Conservation (phyloP, 352 stramenopile species). For the Halophytophthora polymorphica region DNA sequence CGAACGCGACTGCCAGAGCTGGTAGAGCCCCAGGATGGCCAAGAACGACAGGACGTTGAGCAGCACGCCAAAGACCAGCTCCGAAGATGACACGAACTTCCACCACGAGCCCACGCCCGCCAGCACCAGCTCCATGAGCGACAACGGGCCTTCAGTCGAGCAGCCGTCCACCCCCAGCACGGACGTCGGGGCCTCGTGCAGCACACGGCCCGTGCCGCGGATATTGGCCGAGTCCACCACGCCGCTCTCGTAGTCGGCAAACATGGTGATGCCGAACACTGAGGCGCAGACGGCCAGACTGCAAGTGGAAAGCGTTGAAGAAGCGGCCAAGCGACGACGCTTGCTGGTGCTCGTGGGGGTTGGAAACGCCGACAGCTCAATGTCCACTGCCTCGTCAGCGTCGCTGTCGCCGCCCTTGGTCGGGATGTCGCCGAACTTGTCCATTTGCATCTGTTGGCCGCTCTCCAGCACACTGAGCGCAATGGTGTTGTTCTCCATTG, state of each 20-base stretch:
- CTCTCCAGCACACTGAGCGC: conserved; percentile 25
- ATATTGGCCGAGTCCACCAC: conserved; percentile 36
- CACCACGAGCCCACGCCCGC: conserved; percentile 38
- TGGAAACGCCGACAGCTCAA: conserved; percentile 10
- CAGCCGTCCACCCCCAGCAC: conserved; percentile 29
- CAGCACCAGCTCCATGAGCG: conserved; percentile 29
- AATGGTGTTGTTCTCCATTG: conserved; percentile 18
- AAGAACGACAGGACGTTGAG: conserved; percentile 74
- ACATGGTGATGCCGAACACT: conserved; percentile 75
- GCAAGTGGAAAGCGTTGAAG: conserved; percentile 46
- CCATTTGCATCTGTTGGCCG: conserved; percentile 21
- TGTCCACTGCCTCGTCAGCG: conserved; percentile 12
- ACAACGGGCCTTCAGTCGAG: conserved; percentile 18
- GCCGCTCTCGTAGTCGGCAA: conserved; percentile 51
- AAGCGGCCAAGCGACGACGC: conserved; percentile 23
- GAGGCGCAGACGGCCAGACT: conserved; percentile 70
- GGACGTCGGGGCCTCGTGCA: conserved; percentile 55
- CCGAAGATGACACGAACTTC: conserved; percentile 52
- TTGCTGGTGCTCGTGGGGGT: conserved; percentile 32
- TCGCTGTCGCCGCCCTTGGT: conserved; percentile 22
- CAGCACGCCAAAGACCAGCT: conserved; percentile 60
- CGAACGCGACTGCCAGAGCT: conserved; percentile 42
- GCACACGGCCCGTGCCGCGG: conserved; percentile 50
- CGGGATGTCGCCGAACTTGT: conserved; percentile 3
- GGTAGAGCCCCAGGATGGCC: conserved; percentile 60